Evolutionary conservation across 2,329 filamentous ascomycete genomes (phyloP), one percentile per base, ranked within the genome.

Genomic region (Diaporthe citrichinensis): DNA sequence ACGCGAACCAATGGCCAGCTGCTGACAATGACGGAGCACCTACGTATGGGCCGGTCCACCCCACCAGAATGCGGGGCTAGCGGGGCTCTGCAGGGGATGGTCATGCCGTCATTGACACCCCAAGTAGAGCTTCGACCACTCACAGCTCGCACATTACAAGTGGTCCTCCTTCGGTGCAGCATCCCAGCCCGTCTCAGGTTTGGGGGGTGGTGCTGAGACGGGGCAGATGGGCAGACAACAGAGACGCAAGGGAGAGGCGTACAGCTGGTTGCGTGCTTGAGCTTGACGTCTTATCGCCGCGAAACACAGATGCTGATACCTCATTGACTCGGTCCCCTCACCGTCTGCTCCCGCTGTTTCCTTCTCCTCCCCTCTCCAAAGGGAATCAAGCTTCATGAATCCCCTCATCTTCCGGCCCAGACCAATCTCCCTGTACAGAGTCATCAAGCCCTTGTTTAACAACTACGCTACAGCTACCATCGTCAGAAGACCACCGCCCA

Each of bases 91-190:
- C 34, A 36, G 28, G 28, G 58, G 58, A 15, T 31, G 20, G 25
- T 51, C 36, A 74, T 68, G 71, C 57, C 71, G 71, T 76, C 74
- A 76, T 71, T 44, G 53, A 59, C 31, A 46, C 28, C 57, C 25
- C 39, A 62, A 67, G 67, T 58, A 34, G 69, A 74, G 73, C 73
- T 74, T n/a, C 58, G 31, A 72, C 73, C 73, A 74, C 46, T 74
- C 73, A 74, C 39, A 65, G 73, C 44, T 14, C 25, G 25, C 44
- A 31, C 12, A 74, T 72, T 72, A 74, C 73, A 72, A 72, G 71
- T 55, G 59, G 39, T 46, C 59, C 55, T 69, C 49, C 28, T 55
- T 69, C n/a, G 6, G 12, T 31, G 58, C 20, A 57, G 46, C 73
- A 72, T 65, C 73, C 58, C 51, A 46, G 68, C 2, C 53, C 61